phyloP scores from a whole-genome alignment of 305 asterid species.

The Fraxinus albicans region DNA sequence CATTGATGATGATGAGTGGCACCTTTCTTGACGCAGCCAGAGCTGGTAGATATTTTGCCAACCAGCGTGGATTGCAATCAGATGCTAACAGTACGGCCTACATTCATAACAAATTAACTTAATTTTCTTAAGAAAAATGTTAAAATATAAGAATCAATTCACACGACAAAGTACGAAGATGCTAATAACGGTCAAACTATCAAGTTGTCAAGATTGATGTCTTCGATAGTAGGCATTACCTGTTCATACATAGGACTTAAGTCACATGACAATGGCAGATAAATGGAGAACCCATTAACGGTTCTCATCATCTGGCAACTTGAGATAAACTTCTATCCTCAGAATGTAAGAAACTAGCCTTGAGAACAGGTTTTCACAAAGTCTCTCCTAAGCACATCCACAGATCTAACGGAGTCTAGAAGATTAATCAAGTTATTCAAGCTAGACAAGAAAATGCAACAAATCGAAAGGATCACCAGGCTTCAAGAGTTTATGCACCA shows the following conservation, averaged over 20 bases:
- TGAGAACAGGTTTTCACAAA: not conserved
- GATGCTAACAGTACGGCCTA: conserved; percentile 76
- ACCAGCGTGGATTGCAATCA: conserved; percentile 78
- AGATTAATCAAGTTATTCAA: not conserved
- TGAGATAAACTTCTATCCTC: not conserved
- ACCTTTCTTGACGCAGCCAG: conserved; percentile 74
- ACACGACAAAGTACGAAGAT: not conserved
- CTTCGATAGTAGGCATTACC: not conserved
- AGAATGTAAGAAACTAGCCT: conserved; percentile 11
- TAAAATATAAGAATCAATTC: conserved; percentile 4
- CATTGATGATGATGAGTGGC: conserved; percentile 63
- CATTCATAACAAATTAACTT: conserved; percentile 2
- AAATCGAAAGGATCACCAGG: not conserved
- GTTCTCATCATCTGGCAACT: not conserved
- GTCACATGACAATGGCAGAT: not conserved
- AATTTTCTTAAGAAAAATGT: not conserved
- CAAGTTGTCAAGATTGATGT: not conserved
- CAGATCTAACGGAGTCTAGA: conserved; percentile 10
- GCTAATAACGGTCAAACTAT: not conserved
- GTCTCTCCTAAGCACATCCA: not conserved
- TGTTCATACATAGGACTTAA: not conserved
- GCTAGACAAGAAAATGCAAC: conserved; percentile 1
- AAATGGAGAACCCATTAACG: not conserved
- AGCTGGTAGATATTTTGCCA: conserved; percentile 68
- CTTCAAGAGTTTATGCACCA: not conserved